Conservation (phyloP, 768 basidiomycete species). For the Auricularia heimuer region DNA sequence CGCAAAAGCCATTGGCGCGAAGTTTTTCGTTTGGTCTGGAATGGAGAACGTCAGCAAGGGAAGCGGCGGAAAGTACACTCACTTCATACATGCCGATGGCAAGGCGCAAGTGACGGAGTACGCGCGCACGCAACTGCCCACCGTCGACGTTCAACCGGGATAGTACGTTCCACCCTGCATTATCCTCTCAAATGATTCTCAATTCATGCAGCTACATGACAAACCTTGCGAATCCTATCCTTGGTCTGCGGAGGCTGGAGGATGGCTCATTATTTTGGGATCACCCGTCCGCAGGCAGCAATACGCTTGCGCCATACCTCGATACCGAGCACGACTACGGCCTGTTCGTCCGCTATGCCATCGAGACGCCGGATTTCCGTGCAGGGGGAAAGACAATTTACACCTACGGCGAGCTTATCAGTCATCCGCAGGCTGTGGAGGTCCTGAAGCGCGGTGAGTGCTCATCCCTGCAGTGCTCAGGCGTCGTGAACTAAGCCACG, state of each 20-base stretch:
- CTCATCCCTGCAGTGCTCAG: no score
- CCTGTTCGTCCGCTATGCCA: constrained; percentile 3
- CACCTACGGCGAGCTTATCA: background rate
- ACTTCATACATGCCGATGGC: constrained; percentile 3
- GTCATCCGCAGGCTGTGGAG: background rate
- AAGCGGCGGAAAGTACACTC: constrained; percentile 6
- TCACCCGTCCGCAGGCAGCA: background rate
- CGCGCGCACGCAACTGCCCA: background rate
- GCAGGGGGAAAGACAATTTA: background rate
- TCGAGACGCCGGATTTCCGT: background rate
- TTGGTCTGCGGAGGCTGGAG: background rate
- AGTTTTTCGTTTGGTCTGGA: constrained; percentile 12
- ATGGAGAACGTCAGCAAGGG: background rate
- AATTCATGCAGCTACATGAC: background rate
- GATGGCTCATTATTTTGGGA: background rate
- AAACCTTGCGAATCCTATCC: background rate
- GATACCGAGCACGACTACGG: constrained; percentile 3
- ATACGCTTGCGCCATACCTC: background rate
- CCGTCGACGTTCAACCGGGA: background rate
- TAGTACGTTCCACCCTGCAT: background rate
- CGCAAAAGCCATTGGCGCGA: constrained; percentile 9
- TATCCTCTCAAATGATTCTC: background rate
- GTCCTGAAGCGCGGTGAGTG: background rate
- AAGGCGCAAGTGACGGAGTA: background rate
- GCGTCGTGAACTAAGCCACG: no score